Evolutionary conservation across 352 stramenopile genomes (phyloP), one percentile per base, ranked within the genome.

Genomic region (Phytophthora syringae): DNA sequence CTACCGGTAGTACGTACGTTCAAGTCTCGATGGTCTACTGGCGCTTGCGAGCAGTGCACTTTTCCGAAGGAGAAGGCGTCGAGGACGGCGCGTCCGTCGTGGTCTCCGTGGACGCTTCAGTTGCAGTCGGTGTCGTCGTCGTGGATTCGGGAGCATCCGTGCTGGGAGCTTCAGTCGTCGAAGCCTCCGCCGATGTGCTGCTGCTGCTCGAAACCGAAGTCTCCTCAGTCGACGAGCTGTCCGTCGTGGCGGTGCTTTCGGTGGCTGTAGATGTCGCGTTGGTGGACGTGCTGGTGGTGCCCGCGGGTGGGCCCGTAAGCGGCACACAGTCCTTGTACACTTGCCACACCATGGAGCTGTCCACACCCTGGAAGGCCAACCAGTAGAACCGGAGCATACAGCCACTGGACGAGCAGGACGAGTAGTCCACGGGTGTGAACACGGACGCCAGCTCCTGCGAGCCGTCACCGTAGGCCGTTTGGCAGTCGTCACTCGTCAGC

Each of bases 381-480:
- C n/a, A n/a, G n/a, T n/a, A 76, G 55, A 76, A 76, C 5, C 64
- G 68, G 1, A 73, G 52, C 64, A 73, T 76, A 54, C 63, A 76
- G 0, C 65, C 65, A 7, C 40, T 60, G 2, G 58, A 40, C 6
- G 55, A 63, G 20, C 68, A 76, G 9, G 44, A 63, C 18, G 68
- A 76, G 54, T 73, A 73, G 64, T 76, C 68, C 21, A 73, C 59
- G 9, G 68, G 68, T 3, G 56, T 64, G 39, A 76, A 72, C 36
- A 72, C 52, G 6, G 60, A 74, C 25, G 65, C 56, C 42, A 28
- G 36, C 16, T 70, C 58, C 32, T 72, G 48, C 3, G 30, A 52
- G 7, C 48, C 60, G 20, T 66, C 66, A 22, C 65, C 52, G 25
- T 72, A 76, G 7, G 61, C 52, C 2, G 62, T 52, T 60, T 66